Conservation (phyloP, 2,329 filamentous ascomycete species). For the Tricladium varicosporioides region DNA sequence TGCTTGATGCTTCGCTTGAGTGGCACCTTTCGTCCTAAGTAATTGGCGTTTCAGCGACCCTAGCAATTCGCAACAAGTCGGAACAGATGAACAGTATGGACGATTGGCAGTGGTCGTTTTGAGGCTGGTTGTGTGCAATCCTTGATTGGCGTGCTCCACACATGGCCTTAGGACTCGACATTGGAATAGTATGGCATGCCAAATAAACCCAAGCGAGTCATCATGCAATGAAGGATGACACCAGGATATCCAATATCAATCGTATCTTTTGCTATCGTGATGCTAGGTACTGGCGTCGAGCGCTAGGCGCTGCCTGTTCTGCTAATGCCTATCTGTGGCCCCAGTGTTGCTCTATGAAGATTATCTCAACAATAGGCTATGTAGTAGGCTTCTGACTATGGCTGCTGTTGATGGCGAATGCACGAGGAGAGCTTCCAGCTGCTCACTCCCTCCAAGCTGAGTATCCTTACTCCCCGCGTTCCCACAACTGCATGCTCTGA, state of each 20-base stretch:
- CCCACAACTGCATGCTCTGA: too few relatives aligned
- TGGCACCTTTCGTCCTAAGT: not conserved
- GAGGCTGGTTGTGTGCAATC: not conserved
- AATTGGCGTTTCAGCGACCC: not conserved
- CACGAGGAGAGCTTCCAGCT: slow-evolving; percentile 28
- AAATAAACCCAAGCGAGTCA: slow-evolving; percentile 23
- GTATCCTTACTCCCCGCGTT: not conserved
- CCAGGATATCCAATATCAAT: slow-evolving; percentile 38
- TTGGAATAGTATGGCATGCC: slow-evolving; percentile 11
- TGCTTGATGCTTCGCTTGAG: slow-evolving; percentile 5
- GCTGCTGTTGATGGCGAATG: slow-evolving; percentile 34
- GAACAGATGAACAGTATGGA: not conserved
- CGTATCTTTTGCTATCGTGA: slow-evolving; percentile 70
- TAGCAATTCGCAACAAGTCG: not conserved
- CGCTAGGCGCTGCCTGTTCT: slow-evolving; percentile 55
- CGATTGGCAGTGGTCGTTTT: not conserved
- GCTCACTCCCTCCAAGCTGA: slow-evolving; percentile 7
- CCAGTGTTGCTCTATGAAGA: slow-evolving; percentile 60
- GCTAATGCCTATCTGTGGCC: slow-evolving; percentile 47
- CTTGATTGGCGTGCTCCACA: not conserved
- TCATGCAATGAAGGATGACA: slow-evolving; percentile 35
- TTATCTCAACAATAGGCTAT: slow-evolving; percentile 68
- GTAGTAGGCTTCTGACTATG: slow-evolving; percentile 39
- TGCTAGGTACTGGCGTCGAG: slow-evolving; percentile 67
- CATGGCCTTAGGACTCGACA: not conserved